These are phyloP conservation scores for Cyanidioschyzon merolae DNA, from an alignment of 23 red algal genomes.

Conservation along the genomic window DNA sequence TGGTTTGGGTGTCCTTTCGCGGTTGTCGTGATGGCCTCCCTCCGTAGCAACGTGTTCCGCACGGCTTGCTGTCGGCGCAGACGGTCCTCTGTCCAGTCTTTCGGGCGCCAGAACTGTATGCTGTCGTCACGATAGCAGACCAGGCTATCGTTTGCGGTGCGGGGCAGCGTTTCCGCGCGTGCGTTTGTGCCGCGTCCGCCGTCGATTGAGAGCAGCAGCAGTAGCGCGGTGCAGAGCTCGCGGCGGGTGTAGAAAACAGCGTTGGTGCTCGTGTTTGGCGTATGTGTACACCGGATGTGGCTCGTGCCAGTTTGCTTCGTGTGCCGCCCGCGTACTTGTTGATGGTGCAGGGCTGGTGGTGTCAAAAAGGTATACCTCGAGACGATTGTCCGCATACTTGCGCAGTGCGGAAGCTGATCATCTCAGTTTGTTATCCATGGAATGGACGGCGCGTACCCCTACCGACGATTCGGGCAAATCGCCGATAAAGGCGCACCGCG, in stretches of 20 bases:
- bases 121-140: background rate
- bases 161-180: background rate
- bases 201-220: background rate
- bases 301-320: background rate
- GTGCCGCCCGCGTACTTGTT: background rate
- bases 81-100: slow-evolving; percentile 14
- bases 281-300: background rate
- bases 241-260: background rate
- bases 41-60: background rate
- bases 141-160: background rate
- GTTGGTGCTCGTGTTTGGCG: background rate
- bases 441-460: background rate
- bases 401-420: slow-evolving; percentile 21
- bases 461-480: background rate
- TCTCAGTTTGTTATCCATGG: slow-evolving; percentile 14
- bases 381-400: slow-evolving; percentile 19
- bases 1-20: background rate
- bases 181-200: background rate
- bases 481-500: background rate
- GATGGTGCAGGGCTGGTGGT: background rate
- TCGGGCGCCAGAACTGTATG: slow-evolving; percentile 1
- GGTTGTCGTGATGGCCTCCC: background rate
- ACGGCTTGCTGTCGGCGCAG: slow-evolving; percentile 4
- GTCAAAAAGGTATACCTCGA: slow-evolving; percentile 17
- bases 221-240: background rate